Percentiles rank a stretch among this genome's conserved stretches.
Evolutionary conservation across 306 rosid genomes (phyloP).

Genomic region (Spatholobus suberectus): DNA sequence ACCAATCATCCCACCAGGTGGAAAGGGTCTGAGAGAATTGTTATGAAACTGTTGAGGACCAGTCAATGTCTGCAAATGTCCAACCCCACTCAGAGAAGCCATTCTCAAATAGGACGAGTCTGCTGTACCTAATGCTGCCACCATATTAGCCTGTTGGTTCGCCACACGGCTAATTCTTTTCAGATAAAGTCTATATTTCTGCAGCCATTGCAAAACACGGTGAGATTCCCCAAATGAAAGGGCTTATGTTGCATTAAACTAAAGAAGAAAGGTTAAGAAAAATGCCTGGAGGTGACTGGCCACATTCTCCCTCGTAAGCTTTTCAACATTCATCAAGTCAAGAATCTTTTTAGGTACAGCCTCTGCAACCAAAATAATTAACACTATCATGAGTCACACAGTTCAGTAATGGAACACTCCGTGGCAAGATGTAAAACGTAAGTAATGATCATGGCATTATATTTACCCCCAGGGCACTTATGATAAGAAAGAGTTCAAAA

Average conservation of each 20-base stretch:
- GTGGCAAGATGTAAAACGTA: background rate
- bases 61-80: constrained; percentile 52
- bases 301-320: constrained; percentile 95
- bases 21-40: constrained; percentile 56
- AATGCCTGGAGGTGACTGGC: constrained; percentile 97
- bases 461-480: background rate
- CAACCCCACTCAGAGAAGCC: constrained; percentile 58
- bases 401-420: constrained; percentile 8
- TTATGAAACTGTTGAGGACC: constrained; percentile 65
- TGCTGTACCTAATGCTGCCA: constrained; percentile 62
- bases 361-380: constrained; percentile 56
- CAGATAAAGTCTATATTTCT: constrained; percentile 93
- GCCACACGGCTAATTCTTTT: constrained; percentile 66
- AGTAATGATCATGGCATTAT: background rate
- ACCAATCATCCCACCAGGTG: constrained; percentile 59
- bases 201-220: constrained; percentile 35
- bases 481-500: background rate
- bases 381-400: constrained; percentile 9
- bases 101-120: constrained; percentile 71
- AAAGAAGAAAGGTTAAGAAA: constrained; percentile 23
- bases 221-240: constrained; percentile 37
- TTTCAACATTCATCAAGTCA: constrained; percentile 90
- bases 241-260: background rate
- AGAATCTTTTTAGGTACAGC: constrained; percentile 95
- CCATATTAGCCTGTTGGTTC: constrained; percentile 84